A percentile compares a stretch with the other conserved stretches of the same genome.
phyloP scores from a whole-genome alignment of 2,329 filamentous ascomycete species.

The Trichoderma koningiopsis region DNA sequence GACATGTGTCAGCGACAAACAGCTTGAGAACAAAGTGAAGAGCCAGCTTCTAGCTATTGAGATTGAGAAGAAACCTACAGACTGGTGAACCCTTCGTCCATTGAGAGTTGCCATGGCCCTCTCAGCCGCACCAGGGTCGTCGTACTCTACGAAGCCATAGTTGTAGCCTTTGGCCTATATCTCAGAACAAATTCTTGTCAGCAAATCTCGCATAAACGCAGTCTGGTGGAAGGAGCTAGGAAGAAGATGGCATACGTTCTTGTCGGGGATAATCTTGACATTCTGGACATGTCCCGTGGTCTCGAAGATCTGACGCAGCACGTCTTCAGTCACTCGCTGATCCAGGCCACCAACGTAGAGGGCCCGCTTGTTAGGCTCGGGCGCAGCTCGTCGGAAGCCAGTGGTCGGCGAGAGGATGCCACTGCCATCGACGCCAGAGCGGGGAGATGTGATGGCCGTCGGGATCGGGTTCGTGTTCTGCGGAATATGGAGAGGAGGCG shows the following conservation, averaged over 20 bases:
- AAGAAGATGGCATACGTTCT: constrained; percentile 77
- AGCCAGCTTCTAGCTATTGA: background rate
- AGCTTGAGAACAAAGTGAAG: background rate
- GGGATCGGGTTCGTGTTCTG: constrained; percentile 96
- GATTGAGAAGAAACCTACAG: constrained; percentile 54
- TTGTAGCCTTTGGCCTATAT: constrained; percentile 90
- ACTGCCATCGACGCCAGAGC: constrained; percentile 66
- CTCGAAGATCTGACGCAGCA: constrained; percentile 96
- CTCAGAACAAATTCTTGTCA: background rate
- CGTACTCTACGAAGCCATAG: constrained; percentile 98
- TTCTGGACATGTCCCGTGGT: constrained; percentile 97
- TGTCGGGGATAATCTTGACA: constrained; percentile 99
- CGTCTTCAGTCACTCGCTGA: constrained; percentile 92
- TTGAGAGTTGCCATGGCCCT: constrained; percentile 97
- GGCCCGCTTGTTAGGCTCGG: constrained; percentile 97
- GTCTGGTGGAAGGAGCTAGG: background rate
- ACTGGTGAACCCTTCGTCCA: constrained; percentile 91
- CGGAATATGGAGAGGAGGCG: constrained; percentile 88
- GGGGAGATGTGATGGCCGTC: constrained; percentile 85
- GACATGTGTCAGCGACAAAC: background rate
- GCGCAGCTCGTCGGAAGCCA: constrained; percentile 85
- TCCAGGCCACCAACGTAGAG: constrained; percentile 95
- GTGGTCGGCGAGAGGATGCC: constrained; percentile 83
- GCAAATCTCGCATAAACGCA: constrained; percentile 19
- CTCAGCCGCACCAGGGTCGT: constrained; percentile 94